phyloP scores from a whole-genome alignment of 768 basidiomycete genomes.

The Vararia minispora region DNA sequence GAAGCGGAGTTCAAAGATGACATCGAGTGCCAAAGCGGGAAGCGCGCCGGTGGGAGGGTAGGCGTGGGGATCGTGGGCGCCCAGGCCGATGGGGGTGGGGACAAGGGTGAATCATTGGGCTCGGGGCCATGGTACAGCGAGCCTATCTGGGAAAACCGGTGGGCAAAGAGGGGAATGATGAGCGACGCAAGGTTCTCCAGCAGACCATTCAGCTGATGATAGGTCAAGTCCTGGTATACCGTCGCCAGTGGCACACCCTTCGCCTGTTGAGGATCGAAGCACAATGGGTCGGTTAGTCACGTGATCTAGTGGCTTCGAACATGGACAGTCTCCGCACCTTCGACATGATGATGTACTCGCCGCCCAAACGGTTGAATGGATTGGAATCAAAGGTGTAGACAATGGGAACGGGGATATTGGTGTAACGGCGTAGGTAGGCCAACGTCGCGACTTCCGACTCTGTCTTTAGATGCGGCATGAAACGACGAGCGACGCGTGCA shows the following conservation, averaged over 20 bases:
- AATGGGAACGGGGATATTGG: slow-evolving; percentile 60
- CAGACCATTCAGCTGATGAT: slow-evolving; percentile 51
- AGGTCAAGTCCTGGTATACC: slow-evolving; percentile 61
- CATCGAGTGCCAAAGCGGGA: slow-evolving; percentile 3
- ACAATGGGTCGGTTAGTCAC: slow-evolving; percentile 4
- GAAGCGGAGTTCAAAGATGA: slow-evolving; percentile 5
- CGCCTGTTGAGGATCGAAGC: slow-evolving; percentile 52
- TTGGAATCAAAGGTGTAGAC: slow-evolving; percentile 75
- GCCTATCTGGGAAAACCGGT: slow-evolving; percentile 67
- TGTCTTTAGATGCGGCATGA: slow-evolving; percentile 80
- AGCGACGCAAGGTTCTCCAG: slow-evolving; percentile 59
- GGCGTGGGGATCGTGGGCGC: slow-evolving; percentile 17
- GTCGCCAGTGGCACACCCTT: slow-evolving; percentile 58
- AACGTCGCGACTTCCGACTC: slow-evolving; percentile 83
- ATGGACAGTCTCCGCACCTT: slow-evolving; percentile 39
- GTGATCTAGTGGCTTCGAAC: not conserved
- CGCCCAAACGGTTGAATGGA: slow-evolving; percentile 74
- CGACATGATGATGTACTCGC: slow-evolving; percentile 82
- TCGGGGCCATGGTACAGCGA: slow-evolving; percentile 53
- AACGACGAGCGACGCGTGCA: slow-evolving; percentile 72
- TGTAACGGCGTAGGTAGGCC: slow-evolving; percentile 63
- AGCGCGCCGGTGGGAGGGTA: slow-evolving; percentile 12
- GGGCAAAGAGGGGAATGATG: slow-evolving; percentile 63
- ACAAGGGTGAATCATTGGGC: slow-evolving; percentile 1
- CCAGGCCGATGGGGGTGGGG: slow-evolving; percentile 10